Evolutionary conservation across 75 land plant genomes (phyloP), one percentile per base, ranked within the genome.

Genomic region (Pseudotsuga menziesii): DNA sequence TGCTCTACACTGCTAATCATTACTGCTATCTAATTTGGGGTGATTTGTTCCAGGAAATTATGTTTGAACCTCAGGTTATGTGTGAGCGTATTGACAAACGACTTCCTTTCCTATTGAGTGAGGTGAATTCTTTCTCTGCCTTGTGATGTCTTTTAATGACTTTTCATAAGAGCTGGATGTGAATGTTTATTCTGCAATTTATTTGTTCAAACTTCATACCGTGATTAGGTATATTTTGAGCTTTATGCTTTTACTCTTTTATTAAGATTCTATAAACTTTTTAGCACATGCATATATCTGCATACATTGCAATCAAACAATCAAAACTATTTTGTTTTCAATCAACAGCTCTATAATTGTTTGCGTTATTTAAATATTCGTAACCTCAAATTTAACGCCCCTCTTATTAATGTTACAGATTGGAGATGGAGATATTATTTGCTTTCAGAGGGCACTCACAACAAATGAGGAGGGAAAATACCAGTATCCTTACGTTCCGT

Each of bases 51-150:
- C 84, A 85, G 87, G 87, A 85, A 60, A 85, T 85, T 58, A 82
- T 82, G 75, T 85, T 85, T 77, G 87, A 85, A 39, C 87, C 87
- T 25, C 79, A 62, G 79, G 84, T 85, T 15, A 85, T 85, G 87
- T 85, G 87, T 73, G 87, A 85, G 70, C 84, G 36, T 19, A 82
- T 85, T 56, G 84, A 85, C 57, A 85, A 85, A 76, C 82, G 77
- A 70, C 41, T 64, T 23, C 79, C 87, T 9, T 85, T 85, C 61
- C 75, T 57, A 73, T 81, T 73, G 11, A 83, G 82, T 26, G 85
- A 85, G 87, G 87, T 85, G 56, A 41, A 25, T 61, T 2, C 27
- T 61, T 61, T 26, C 35, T 29, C 13, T 61, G 32, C 14, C 35
- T 25, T 61, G 2, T 61, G 0, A 25, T 27, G 15, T 20, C 1